Conservation (phyloP, 441 rosid genomes). For the Rhodomyrtus psidioides region DNA sequence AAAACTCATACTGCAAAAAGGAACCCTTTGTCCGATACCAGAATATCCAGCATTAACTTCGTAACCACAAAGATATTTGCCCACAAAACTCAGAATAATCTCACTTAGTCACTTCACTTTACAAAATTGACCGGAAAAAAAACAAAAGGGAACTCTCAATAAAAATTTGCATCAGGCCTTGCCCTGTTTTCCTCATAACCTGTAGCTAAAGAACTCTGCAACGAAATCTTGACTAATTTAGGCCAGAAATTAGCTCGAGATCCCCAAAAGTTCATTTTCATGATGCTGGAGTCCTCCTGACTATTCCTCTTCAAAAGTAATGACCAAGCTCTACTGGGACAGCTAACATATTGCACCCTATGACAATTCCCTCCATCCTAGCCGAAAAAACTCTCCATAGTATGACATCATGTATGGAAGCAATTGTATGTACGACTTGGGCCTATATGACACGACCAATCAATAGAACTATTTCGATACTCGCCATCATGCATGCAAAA, state of each 20-base stretch:
- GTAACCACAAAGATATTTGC: not conserved
- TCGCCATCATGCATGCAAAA: not conserved
- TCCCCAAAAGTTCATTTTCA: not conserved
- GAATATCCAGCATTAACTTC: not conserved
- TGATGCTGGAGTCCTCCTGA: not conserved
- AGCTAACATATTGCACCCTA: not conserved
- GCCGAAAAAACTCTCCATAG: not conserved
- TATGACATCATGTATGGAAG: not conserved
- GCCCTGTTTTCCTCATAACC: not conserved
- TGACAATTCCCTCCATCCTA: not conserved
- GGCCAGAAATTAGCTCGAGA: not conserved
- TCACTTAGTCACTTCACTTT: not conserved
- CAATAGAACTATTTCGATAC: not conserved
- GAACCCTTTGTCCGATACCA: not conserved
- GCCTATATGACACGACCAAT: not conserved
- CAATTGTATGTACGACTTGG: not conserved
- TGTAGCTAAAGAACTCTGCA: not conserved
- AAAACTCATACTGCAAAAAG: not conserved
- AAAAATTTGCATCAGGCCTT: not conserved
- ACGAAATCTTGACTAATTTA: not conserved
- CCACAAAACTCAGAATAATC: not conserved
- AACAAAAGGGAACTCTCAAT: not conserved
- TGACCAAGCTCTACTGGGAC: not conserved
- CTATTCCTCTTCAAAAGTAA: not conserved
- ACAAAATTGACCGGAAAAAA: too few relatives aligned